phyloP scores from a whole-genome alignment of 2,329 filamentous ascomycete species.

The Pseudogymnoascus sp. region DNA sequence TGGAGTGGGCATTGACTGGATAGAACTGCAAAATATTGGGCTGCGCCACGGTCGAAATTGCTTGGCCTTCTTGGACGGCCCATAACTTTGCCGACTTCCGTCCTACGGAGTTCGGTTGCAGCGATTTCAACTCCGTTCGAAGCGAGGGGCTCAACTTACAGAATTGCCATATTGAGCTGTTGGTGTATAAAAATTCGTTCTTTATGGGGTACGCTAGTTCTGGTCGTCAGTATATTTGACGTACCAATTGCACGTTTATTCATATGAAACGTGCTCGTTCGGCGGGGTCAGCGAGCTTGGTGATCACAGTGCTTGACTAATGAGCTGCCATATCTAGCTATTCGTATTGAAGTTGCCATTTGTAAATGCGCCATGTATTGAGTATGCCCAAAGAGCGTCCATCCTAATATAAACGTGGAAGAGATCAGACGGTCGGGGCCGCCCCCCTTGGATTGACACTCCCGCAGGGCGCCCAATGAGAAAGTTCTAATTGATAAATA shows the following conservation, averaged over 20 bases:
- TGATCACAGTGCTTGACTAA: background rate
- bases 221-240: background rate
- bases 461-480: background rate
- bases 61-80: slow-evolving; percentile 2
- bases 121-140: background rate
- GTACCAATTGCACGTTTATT: background rate
- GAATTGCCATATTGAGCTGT: background rate
- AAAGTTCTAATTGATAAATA: background rate
- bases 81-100: background rate
- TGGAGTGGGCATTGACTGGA: background rate
- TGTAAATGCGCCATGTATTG: background rate
- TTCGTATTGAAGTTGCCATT: background rate
- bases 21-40: background rate
- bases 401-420: background rate
- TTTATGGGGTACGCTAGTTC: background rate
- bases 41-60: slow-evolving; percentile 1
- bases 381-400: background rate
- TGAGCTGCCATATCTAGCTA: background rate
- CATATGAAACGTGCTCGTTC: background rate
- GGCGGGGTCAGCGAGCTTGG: background rate
- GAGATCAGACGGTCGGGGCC: background rate
- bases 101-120: background rate
- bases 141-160: background rate
- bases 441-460: background rate
- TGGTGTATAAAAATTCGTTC: background rate